A percentile compares a stretch with the other conserved stretches of the same genome.
Conservation (phyloP, 2,329 filamentous ascomycete species). For the Paecilomyces sp. region DNA sequence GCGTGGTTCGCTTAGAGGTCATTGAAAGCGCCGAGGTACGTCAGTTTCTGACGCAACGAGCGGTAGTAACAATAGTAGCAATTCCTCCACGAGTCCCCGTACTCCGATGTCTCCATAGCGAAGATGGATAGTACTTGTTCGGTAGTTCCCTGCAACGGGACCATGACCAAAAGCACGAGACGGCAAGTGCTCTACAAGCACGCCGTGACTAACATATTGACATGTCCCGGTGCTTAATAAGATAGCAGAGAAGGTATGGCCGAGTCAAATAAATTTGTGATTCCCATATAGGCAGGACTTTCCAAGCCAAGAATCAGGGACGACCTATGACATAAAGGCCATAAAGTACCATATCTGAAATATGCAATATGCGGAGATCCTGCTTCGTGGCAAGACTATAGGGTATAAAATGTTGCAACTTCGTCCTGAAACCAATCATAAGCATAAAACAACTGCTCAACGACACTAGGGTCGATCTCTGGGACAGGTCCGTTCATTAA, state of each 20-base stretch:
- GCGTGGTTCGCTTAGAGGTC: conserved; percentile 66
- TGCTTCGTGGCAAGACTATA: conserved; percentile 10
- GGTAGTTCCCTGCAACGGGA: neutral
- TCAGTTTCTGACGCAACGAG: conserved; percentile 2
- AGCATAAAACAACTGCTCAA: conserved; percentile 29
- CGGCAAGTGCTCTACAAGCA: neutral
- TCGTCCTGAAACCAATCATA: conserved; percentile 35
- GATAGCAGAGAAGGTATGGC: neutral
- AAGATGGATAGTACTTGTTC: neutral
- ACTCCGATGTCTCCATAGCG: neutral
- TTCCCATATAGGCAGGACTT: neutral
- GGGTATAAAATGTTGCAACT: conserved; percentile 32
- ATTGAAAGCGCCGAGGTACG: too few species aligned
- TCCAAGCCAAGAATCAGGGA: neutral
- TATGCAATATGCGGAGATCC: neutral
- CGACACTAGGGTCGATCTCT: conserved; percentile 27
- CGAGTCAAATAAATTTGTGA: neutral
- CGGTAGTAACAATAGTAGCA: conserved; percentile 6
- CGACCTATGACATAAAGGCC: neutral
- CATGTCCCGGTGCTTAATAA: neutral
- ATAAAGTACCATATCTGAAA: neutral
- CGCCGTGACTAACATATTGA: neutral
- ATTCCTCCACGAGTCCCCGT: neutral
- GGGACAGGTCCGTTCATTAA: conserved; percentile 26
- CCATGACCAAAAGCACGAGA: neutral